phyloP scores from a whole-genome alignment of 805 yeast species.

The Lipomyces yamadae region DNA sequence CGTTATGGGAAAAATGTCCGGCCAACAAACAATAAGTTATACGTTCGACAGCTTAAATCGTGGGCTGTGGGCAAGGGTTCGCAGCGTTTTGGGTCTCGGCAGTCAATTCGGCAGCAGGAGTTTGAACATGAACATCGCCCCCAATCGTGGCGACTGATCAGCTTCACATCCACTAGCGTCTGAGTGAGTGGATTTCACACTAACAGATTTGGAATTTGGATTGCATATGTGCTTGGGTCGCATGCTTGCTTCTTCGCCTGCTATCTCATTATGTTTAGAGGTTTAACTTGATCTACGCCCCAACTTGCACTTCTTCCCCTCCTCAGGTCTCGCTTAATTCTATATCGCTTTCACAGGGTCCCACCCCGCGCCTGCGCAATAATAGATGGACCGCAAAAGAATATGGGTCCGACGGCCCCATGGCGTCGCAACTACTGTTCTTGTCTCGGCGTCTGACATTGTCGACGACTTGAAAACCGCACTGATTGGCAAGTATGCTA shows the following conservation, averaged over 20 bases:
- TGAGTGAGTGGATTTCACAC: background rate
- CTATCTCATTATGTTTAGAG: background rate
- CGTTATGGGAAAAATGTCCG: constrained; percentile 34
- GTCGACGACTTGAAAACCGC: constrained; percentile 81
- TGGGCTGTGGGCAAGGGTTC: too few relatives aligned
- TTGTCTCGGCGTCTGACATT: constrained; percentile 64
- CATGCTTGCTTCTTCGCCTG: background rate
- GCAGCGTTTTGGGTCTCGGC: too few relatives aligned
- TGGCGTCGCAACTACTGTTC: constrained; percentile 67
- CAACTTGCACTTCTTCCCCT: background rate
- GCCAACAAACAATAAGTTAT: too few relatives aligned
- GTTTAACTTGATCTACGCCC: background rate
- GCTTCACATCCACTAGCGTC: background rate
- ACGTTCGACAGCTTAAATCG: too few relatives aligned
- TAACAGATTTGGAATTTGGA: background rate
- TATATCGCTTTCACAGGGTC: background rate
- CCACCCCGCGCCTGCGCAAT: background rate
- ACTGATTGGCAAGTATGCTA: constrained; percentile 67
- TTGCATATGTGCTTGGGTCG: background rate
- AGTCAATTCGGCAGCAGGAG: too few relatives aligned
- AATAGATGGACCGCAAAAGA: constrained; percentile 39
- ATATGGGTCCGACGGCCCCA: constrained; percentile 49
- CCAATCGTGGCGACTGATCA: too few relatives aligned
- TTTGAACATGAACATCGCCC: too few relatives aligned
- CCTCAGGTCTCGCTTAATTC: background rate